These are phyloP conservation scores for Neofusicoccum laricinum DNA, from an alignment of 2,329 filamentous ascomycete genomes.

Conservation along the genomic window DNA sequence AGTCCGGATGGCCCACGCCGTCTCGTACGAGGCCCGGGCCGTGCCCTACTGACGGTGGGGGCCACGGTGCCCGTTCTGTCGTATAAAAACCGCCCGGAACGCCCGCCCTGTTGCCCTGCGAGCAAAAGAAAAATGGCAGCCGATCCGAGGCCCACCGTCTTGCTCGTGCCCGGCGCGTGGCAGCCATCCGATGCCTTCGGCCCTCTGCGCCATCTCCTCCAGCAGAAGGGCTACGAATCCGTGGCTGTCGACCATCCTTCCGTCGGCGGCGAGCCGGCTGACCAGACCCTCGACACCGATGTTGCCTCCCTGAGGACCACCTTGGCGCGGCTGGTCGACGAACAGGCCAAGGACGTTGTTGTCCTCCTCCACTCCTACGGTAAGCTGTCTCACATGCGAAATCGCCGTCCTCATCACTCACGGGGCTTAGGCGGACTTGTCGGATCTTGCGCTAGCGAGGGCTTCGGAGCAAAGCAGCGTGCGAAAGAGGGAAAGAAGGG, in stretches of 20 bases:
- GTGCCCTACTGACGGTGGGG: neutral
- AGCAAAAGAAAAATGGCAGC: neutral
- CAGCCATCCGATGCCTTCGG: constrained; percentile 4
- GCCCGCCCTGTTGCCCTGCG: neutral
- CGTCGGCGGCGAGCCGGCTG: neutral
- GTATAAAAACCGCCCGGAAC: neutral
- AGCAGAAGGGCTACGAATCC: constrained; percentile 3
- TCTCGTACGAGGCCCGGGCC: neutral
- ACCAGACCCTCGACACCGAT: constrained; percentile 8
- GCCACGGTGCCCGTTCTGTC: no score
- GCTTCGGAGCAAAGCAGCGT: constrained; percentile 4
- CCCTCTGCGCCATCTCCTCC: neutral
- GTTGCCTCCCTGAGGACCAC: neutral
- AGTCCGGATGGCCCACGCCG: neutral
- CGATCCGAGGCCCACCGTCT: neutral
- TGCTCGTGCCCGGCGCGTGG: constrained; percentile 11
- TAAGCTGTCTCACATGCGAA: neutral
- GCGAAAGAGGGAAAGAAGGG: neutral
- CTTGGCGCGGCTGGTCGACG: neutral
- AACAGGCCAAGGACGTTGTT: constrained; percentile 5
- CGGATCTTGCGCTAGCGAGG: constrained; percentile 13
- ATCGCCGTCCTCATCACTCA: neutral
- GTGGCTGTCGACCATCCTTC: constrained; percentile 12
- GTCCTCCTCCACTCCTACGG: constrained; percentile 12
- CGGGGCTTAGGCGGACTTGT: constrained; percentile 2